Percentiles rank a stretch among this genome's conserved stretches.
These are phyloP conservation scores for Podospora sp. DNA, from an alignment of 495 filamentous ascomycete species.

Conservation along the genomic window DNA sequence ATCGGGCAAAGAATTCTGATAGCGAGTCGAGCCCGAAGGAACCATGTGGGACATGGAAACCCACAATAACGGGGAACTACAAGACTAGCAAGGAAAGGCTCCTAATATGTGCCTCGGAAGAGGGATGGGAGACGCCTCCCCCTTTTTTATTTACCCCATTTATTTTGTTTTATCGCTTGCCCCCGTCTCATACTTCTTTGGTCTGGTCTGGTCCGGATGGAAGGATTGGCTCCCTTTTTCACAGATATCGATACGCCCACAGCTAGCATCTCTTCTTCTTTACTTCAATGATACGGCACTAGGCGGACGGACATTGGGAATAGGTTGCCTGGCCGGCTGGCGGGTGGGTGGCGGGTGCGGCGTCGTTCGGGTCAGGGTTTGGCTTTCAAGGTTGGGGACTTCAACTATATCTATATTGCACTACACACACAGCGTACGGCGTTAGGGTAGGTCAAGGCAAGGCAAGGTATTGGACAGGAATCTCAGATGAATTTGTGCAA, in stretches of 20 bases:
- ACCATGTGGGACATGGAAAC: neutral
- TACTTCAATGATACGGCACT: neutral
- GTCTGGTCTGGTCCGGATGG: neutral
- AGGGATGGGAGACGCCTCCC: neutral
- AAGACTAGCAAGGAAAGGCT: neutral
- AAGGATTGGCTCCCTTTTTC: too few relatives aligned
- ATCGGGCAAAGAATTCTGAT: neutral
- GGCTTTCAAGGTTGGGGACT: too few relatives aligned
- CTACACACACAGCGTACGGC: neutral
- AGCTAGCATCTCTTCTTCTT: neutral
- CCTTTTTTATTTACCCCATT: neutral
- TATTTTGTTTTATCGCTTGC: neutral
- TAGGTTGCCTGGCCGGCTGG: too few relatives aligned
- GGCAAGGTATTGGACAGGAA: neutral
- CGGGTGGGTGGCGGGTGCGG: neutral
- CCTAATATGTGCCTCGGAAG: neutral
- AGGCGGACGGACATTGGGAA: too few relatives aligned
- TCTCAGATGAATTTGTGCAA: neutral
- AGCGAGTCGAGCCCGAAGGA: neutral
- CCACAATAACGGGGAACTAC: neutral
- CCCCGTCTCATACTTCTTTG: neutral
- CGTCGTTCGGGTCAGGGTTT: neutral
- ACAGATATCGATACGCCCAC: neutral
- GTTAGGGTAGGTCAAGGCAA: neutral
- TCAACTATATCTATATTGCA: neutral